Evolutionary conservation across 1,284 basidiomycete genomes (phyloP), one percentile per base, ranked within the genome.

Genomic region (Puccinia sorghi): DNA sequence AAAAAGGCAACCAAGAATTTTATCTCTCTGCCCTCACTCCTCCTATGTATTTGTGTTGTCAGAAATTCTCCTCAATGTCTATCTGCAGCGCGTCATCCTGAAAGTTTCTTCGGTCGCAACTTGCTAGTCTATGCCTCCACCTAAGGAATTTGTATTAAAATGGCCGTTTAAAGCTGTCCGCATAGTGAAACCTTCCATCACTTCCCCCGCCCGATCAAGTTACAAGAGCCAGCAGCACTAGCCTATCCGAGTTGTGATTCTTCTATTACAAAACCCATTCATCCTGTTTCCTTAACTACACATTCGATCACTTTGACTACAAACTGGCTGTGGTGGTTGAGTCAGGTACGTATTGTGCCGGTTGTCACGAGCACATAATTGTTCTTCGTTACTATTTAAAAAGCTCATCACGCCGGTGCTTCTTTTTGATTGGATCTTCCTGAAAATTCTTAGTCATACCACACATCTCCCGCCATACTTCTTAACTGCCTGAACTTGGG

Each of bases 301-400:
- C 57, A 25, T 22, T 59, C 25, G 57, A 59, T 59, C 57, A 32
- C 57, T 59, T 32, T 59, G 27, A 59, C 57, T 59, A 59, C 54
- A 12, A 8, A 8, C 25, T 32, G 4, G 32, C 4, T 1, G 32
- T 32, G 54, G 8, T 6, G n/a, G 17, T 56, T 27, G 25, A 27
- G n/a, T 56, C 22, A 22, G 3, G 54, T 8, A n/a, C 13, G 50
- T 52, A n/a, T n/a, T 20, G 15, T 52, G 50, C 50, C 50, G 50
- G 50, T 52, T 2, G 50, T 52, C 32, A 32, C 32, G 32, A 32
- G 32, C 4, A 32, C 20, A 52, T n/a, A 17, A 20, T 7, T 52
- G 50, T 11, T 52, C 6, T 52, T n/a, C 13, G 6, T 1, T 52
- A 17, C 1, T n/a, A 56, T 25, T 27, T 57, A 57, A 57, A 27